Evolutionary conservation across 768 basidiomycete species (phyloP).

Genomic region (Agaricus subrufescens): DNA sequence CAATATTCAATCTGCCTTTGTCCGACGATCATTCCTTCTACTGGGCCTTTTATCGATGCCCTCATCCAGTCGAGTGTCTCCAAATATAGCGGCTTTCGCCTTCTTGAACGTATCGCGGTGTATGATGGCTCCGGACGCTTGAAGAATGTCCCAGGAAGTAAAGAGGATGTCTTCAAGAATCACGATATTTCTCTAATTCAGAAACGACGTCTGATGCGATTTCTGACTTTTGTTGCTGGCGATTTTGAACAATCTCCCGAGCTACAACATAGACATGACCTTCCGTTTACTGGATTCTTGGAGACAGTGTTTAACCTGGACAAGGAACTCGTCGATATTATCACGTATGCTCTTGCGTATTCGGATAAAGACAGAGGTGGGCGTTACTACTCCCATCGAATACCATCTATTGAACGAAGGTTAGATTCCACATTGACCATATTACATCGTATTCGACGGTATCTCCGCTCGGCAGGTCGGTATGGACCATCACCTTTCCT

Average conservation of each 20-base stretch:
- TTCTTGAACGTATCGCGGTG: conserved; percentile 68
- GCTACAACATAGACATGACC: conserved; percentile 46
- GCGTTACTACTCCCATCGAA: conserved; percentile 10
- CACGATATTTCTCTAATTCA: conserved; percentile 71
- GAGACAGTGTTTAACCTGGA: conserved; percentile 57
- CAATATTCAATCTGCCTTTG: conserved; percentile 85
- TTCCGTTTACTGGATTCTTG: conserved; percentile 63
- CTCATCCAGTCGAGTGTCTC: conserved; percentile 81
- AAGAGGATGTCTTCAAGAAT: conserved; percentile 91
- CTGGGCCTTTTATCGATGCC: conserved; percentile 74
- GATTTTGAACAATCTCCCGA: conserved; percentile 68
- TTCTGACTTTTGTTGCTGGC: conserved; percentile 74
- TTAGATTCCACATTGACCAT: conserved; percentile 66
- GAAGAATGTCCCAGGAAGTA: conserved; percentile 78
- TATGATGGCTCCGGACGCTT: conserved; percentile 43
- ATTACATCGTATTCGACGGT: conserved; percentile 64
- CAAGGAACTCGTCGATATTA: conserved; percentile 48
- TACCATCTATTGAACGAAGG: not conserved
- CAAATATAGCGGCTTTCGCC: conserved; percentile 85
- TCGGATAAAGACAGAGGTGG: conserved; percentile 57
- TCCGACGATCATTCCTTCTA: conserved; percentile 75
- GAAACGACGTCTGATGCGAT: conserved; percentile 90
- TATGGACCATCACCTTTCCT: conserved; percentile 84
- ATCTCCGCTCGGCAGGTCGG: conserved; percentile 74
- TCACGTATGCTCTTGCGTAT: conserved; percentile 78